A percentile compares a stretch with the other conserved stretches of the same genome.
These are phyloP conservation scores for Raddia distichophylla DNA, from an alignment of 176 grass and related monocot genomes.

Conservation along the genomic window DNA sequence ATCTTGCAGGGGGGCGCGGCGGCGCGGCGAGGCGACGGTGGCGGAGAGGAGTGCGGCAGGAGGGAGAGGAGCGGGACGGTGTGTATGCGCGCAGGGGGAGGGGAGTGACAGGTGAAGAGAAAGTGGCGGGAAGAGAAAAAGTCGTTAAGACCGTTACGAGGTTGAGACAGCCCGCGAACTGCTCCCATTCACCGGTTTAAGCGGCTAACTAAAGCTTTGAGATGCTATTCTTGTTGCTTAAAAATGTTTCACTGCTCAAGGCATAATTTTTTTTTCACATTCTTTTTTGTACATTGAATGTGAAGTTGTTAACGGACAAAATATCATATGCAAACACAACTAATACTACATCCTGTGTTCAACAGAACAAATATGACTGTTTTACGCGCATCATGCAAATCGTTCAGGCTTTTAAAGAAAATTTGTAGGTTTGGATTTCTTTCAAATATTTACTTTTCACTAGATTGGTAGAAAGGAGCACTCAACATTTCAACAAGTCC, in stretches of 20 bases:
- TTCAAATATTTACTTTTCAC: no score
- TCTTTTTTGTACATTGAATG: no score
- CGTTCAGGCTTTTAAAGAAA: no score
- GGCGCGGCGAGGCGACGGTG: neutral
- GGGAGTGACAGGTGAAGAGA: slow-evolving; percentile 49
- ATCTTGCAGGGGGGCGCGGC: slow-evolving; percentile 28
- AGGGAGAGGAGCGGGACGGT: slow-evolving; percentile 23
- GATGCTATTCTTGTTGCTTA: neutral
- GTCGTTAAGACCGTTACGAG: slow-evolving; percentile 41
- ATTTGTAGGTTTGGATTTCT: no score
- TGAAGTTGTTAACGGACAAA: no score
- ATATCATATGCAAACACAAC: no score
- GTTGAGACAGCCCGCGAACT: neutral
- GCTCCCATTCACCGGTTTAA: slow-evolving; percentile 38
- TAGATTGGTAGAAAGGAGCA: no score
- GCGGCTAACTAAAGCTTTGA: neutral
- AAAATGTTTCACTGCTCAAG: neutral
- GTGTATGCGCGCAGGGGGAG: slow-evolving; percentile 41
- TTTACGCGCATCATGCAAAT: no score
- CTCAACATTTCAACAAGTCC: no score
- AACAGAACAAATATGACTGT: no score
- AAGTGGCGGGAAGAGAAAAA: slow-evolving; percentile 45
- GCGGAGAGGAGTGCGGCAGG: slow-evolving; percentile 44
- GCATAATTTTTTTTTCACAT: no score
- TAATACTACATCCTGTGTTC: no score